These are phyloP conservation scores for Dothistroma pini DNA, from an alignment of 2,329 filamentous ascomycete species.

Conservation along the genomic window DNA sequence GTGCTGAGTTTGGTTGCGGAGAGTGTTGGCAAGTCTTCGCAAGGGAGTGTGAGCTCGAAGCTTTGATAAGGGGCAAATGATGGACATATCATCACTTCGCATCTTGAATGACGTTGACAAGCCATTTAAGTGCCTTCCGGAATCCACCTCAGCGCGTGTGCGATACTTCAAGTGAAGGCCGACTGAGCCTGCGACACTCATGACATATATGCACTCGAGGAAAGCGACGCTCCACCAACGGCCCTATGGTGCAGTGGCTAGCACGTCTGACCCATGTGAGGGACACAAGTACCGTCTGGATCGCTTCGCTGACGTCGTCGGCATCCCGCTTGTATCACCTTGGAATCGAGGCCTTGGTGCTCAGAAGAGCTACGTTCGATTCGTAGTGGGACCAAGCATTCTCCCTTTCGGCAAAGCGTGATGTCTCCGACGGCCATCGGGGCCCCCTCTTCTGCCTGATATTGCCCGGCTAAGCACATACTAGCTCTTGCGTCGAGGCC, in stretches of 20 bases:
- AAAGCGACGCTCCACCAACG: background rate
- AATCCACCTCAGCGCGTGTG: too few relatives aligned
- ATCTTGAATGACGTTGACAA: background rate
- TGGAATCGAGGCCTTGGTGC: background rate
- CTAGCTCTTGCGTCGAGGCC: background rate
- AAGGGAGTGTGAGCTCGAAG: constrained; percentile 14
- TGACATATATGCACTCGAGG: background rate
- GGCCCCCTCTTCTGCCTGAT: background rate
- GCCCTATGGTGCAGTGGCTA: background rate
- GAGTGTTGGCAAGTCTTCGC: constrained; percentile 16
- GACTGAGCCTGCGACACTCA: background rate
- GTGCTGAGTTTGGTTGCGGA: constrained; percentile 30
- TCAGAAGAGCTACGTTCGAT: constrained; percentile 2
- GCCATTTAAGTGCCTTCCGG: too few relatives aligned
- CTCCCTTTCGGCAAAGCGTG: background rate
- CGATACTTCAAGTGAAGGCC: too few relatives aligned
- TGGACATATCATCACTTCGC: background rate
- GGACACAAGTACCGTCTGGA: background rate
- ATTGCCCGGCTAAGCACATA: background rate
- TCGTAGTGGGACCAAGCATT: background rate
- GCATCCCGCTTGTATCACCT: background rate
- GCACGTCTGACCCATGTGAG: constrained; percentile 1
- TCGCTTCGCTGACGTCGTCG: background rate
- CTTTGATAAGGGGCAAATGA: constrained; percentile 10
- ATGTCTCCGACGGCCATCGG: background rate